Evolutionary conservation across 2,329 filamentous ascomycete species (phyloP).

Genomic region (Claviceps cyperi): DNA sequence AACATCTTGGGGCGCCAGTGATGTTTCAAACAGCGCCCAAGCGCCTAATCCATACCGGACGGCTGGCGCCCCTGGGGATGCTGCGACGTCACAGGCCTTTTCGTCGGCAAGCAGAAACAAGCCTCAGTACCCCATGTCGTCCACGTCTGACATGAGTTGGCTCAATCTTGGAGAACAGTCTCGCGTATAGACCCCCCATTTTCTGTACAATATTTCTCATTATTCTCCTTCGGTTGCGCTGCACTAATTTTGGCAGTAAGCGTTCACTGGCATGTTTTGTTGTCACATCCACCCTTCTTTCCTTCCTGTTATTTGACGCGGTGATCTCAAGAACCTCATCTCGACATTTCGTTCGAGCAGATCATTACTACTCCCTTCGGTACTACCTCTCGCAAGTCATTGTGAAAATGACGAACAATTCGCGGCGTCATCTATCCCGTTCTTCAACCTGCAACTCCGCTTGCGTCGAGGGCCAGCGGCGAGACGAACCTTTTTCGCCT

Average conservation of each 20-base stretch:
- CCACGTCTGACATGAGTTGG: slow-evolving; percentile 62
- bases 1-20: slow-evolving; percentile 34
- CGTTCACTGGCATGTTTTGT: background rate
- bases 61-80: slow-evolving; percentile 23
- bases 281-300: background rate
- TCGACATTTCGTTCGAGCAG: background rate
- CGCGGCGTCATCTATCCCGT: background rate
- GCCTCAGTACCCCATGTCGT: slow-evolving; percentile 35
- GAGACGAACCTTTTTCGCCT: background rate
- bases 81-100: slow-evolving; percentile 14
- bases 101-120: slow-evolving; percentile 28
- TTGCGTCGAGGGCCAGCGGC: too few relatives aligned
- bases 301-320: background rate
- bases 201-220: background rate
- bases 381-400: background rate
- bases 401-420: background rate
- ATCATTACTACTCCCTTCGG: background rate
- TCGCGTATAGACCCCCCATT: slow-evolving; percentile 6
- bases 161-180: slow-evolving; percentile 48
- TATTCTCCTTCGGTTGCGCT: background rate
- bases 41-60: slow-evolving; percentile 26
- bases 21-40: slow-evolving; percentile 39
- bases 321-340: background rate
- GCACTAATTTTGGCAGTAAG: background rate
- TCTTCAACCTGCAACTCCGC: background rate